phyloP scores from a whole-genome alignment of 2,329 filamentous ascomycete genomes.

The Achaetomium macrosporum region DNA sequence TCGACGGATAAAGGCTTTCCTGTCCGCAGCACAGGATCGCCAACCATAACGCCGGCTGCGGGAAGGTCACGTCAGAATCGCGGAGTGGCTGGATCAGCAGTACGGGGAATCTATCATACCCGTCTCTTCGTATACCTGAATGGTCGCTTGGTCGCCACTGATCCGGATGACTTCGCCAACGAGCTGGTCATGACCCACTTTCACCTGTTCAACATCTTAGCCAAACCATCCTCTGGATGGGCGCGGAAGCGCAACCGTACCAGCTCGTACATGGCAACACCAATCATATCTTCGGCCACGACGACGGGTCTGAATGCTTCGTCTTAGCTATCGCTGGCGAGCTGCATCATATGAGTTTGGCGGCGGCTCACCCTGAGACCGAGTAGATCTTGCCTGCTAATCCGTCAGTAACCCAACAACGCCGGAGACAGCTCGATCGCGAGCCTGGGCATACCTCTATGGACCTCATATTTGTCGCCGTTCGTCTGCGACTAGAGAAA shows the following conservation, averaged over 20 bases:
- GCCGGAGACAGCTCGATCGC: neutral
- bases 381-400: conserved; percentile 55
- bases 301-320: conserved; percentile 67
- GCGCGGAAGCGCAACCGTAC: conserved; percentile 43
- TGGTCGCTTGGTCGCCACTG: conserved; percentile 88
- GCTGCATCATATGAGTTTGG: conserved; percentile 10
- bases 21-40: conserved; percentile 84
- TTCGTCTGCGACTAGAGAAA: conserved; percentile 23
- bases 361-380: conserved; percentile 51
- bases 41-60: conserved; percentile 86
- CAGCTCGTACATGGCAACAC: conserved; percentile 99
- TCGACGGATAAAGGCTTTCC: conserved; percentile 97
- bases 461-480: conserved; percentile 34
- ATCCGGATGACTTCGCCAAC: conserved; percentile 98
- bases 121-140: conserved; percentile 99
- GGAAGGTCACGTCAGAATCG: neutral
- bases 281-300: conserved; percentile 95
- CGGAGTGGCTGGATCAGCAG: neutral
- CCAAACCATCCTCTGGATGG: neutral
- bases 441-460: conserved; percentile 34
- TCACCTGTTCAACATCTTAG: conserved; percentile 53
- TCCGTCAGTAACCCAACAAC: conserved; percentile 22
- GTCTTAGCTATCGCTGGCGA: conserved; percentile 30
- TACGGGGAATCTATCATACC: conserved; percentile 48
- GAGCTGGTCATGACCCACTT: conserved; percentile 80